Base-by-base conservation (phyloP, 192 early-diverging fungal species). In the Chytriomyces hyalinus region DNA sequence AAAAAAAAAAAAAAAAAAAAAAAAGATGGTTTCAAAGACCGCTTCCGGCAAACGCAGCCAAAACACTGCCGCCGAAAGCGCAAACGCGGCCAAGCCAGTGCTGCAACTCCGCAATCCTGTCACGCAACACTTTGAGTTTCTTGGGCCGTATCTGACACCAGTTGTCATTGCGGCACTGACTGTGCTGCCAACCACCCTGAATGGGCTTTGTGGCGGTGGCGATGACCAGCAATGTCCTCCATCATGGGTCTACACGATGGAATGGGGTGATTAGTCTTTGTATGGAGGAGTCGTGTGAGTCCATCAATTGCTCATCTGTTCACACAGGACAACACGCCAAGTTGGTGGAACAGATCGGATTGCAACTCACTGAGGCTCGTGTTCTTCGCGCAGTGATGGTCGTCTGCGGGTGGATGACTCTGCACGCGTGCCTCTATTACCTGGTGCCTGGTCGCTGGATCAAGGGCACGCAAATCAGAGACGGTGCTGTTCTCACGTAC, bases 121-220 rank as follows among this genome's bases (percentile, higher is more conserved):
- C 15, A 89, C 94, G 7, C 88, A 87, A 6, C 84, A 87, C 70
- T 95, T 91, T 79, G 96, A 97, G 80, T 98, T 98, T 77, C 81
- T 93, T 28, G 86, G 86, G 28, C 80, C 82, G 17, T 82, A 82
- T 64, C 75, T 80, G 26, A 49, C 82, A 0, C 60, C 70, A 0
- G 61, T 82, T n/a, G 72, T 76, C 49, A 59, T 87, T 6, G 44
- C 80, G 26, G 73, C 26, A 43, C 24, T 84, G 15, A 36, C 69
- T 10, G 47, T 70, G 10, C 24, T 70, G 15, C 72, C 74, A 17
- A 46, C 70, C 1, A 36, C 51, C 24, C 49, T 78, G 51, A 68
- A 79, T 61, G n/a, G 65, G 7, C 63, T 80, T 13, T 81, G 80
- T 66, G 46, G 71, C 17, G 36, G 36, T 4, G 36, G 36, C 36